Evolutionary conservation across 176 grass and related monocot genomes (phyloP), one percentile per base, ranked within the genome.

Genomic region (Pontederia paniculata): DNA sequence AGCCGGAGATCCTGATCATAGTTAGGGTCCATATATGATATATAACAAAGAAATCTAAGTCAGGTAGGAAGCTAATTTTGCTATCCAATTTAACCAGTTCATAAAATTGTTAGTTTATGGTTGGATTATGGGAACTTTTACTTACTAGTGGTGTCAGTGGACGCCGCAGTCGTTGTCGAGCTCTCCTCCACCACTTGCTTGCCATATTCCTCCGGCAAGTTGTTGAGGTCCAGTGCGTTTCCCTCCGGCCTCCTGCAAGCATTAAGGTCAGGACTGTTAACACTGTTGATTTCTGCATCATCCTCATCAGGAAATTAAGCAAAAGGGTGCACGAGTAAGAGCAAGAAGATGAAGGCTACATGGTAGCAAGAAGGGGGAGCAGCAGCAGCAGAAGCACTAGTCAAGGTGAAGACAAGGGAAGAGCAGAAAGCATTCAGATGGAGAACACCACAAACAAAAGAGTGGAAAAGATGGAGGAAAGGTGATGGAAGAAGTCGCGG

Each of bases 111-210:
- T 17, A 9, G n/a, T 17, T 11, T 17, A 16, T 17, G n/a, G n/a
- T 17, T 17, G n/a, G 14, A 6, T 51, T 17, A 18, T n/a, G 11
- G 5, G 9, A 16, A 10, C 9, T 12, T 51, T 21, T 51, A 65
- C 62, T 49, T 70, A 55, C 71, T 75, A 18, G 72, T 23, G 28
- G 81, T 66, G n/a, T 68, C 82, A 22, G 79, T 76, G 20, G 93
- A 97, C 46, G 77, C 78, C 9, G 77, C 83, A 22, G 93, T 88
- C 21, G 93, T 88, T 23, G 83, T 91, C 13, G 87, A 88, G 70
- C 87, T 98, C 66, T 98, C 94, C 68, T 88, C 87, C 28, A 82
- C 14, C 20, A 70, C 71, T 52, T 93, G 86, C 72, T 98, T 98
- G 9, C 72, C 80, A 53, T 80, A 88, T 55, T 98, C 94, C 58